Evolutionary conservation across 768 basidiomycete species (phyloP), one percentile per base, ranked within the genome.

Genomic region (Podaxis pistillaris): DNA sequence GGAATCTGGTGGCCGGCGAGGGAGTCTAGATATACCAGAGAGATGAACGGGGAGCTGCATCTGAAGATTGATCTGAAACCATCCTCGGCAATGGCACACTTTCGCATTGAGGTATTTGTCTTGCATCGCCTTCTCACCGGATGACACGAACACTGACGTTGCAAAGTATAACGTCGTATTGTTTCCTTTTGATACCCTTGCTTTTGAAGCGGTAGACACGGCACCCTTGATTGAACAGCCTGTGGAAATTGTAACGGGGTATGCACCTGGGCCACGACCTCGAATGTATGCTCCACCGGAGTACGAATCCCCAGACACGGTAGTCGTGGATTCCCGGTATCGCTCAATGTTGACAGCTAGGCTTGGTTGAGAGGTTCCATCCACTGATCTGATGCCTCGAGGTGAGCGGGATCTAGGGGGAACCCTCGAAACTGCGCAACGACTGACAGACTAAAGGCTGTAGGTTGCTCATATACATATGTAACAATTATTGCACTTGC

Each of bases 121-220:
- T 19, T 41, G 22, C n/a, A 12, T 19, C 4, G 30, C 15, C 5
- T 58, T 46, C n/a, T 24, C 26, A 56, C 24, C 13, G 5, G 15
- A 9, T 4, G 7, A 7, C n/a, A 15, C 15, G 30, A 36, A 26
- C 30, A 17, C 51, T 28, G 50, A 57, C 15, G 59, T 57, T 59
- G 51, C 58, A 37, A 62, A 79, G 78, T 80, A 80, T 63, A 73
- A 72, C 1, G 71, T 80, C 15, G 72, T 75, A 15, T 58, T 79
- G 33, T 74, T 78, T 51, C 73, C 77, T 11, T 79, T 77, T 64
- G 72, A 76, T 44, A 67, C 70, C 40, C 62, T 67, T 4, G 73
- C 70, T 0, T 76, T 76, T 56, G 69, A 70, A 52, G 63, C 70
- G 37, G 50, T 65, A 12, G 68, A 68, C 33, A 58, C 50, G 33